Base-by-base conservation (phyloP, 169 alveolate genomes). In the Miamiensis avidus region DNA sequence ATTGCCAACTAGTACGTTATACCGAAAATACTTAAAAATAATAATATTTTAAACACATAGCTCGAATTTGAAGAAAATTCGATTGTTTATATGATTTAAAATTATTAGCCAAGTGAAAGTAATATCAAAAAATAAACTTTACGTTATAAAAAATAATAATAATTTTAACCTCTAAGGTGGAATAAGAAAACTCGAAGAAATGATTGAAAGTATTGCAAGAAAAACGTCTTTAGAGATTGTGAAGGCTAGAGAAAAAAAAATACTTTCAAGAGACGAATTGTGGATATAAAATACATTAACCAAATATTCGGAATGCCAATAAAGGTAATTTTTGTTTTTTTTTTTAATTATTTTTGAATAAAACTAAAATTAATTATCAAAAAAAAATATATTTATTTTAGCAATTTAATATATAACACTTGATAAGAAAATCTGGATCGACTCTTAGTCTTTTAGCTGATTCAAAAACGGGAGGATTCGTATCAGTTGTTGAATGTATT, bases 1-100 rank as follows among this genome's bases (percentile, higher is more conserved):
- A 89, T 89, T 29, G 91, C 93, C 0, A 34, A 86, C 73, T 26
- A 89, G 74, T 89, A 89, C 76, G 33, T 89, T 28, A 79, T 89
- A 25, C 93, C 93, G 28, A 49, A 49, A 49, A 49, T 49, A 11
- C 20, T 49, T 11, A 20, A 49, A 49, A 49, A 11, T 4, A 49
- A 49, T 49, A 49, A 49, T 49, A 49, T 49, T 49, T 11, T 20
- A 49, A 20, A 4, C 20, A 49, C 4, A 20, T 49, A 49, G 20
- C 20, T 49, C 26, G 69, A 49, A 20, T 49, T 49, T 49, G 20
- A 49, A 11, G 69, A 49, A 20, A 20, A 49, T 20, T 4, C 4
- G 4, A 11, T 49, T 4, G 4, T 20, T 49, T 49, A 49, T 49
- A 49, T 49, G 69, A 49, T 49, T 49, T 20, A 49, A 49, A 49